Evolutionary conservation across 495 filamentous ascomycete genomes (phyloP).

Genomic region (Talaromyces nanjingensis): DNA sequence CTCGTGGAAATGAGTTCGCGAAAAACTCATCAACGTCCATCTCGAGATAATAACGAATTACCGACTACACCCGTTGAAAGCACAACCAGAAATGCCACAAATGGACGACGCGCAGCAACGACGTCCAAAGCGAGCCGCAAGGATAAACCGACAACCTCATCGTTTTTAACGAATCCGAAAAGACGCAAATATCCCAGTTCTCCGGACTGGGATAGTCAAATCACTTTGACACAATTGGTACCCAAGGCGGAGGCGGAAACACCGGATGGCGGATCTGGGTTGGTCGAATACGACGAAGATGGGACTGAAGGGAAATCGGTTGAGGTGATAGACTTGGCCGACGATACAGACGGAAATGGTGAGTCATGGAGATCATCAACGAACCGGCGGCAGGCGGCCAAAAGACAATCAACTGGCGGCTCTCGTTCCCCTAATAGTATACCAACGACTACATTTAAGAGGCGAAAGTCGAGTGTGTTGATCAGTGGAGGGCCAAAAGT

Average conservation of each 20-base stretch:
- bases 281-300: conserved; percentile 20
- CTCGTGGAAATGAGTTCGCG: conserved; percentile 2
- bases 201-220: conserved; percentile 20
- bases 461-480: not conserved
- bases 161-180: conserved; percentile 12
- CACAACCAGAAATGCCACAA: conserved; percentile 18
- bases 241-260: conserved; percentile 13
- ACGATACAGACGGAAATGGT: conserved; percentile 21
- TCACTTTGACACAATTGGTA: conserved; percentile 40
- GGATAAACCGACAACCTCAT: not conserved
- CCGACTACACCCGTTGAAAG: conserved; percentile 2
- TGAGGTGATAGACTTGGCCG: conserved; percentile 22
- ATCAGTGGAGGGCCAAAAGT: conserved; percentile 3
- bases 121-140: conserved; percentile 16
- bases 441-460: conserved; percentile 2
- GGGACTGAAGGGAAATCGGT: conserved; percentile 12
- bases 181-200: conserved; percentile 18
- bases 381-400: conserved; percentile 4
- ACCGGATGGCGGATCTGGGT: not conserved
- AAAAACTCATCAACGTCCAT: not conserved
- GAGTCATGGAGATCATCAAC: conserved; percentile 17
- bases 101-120: conserved; percentile 9
- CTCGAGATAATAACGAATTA: not conserved
- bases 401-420: not conserved
- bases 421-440: not conserved